These are phyloP conservation scores for Pascua sp. DNA, from an alignment of 1,284 basidiomycete species.

Conservation along the genomic window DNA sequence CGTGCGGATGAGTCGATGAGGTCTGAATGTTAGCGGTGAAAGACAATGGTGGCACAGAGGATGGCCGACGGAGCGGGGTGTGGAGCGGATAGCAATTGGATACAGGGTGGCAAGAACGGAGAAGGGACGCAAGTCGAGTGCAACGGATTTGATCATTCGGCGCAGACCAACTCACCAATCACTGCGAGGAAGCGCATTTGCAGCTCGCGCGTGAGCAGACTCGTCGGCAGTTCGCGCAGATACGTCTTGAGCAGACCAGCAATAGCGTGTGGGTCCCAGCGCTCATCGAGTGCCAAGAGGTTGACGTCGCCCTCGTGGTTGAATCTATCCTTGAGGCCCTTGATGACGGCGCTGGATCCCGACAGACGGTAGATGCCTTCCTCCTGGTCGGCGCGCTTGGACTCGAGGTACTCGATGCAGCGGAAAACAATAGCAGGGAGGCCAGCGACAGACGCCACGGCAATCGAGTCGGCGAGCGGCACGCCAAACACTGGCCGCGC, in stretches of 20 bases:
- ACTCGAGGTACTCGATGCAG: constrained; percentile 84
- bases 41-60: neutral
- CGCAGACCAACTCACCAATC: constrained; percentile 64
- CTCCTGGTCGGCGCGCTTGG: constrained; percentile 87
- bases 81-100: neutral
- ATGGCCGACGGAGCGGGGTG: neutral
- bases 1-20: constrained; percentile 82
- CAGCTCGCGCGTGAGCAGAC: constrained; percentile 84
- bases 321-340: constrained; percentile 87
- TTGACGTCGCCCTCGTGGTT: constrained; percentile 92
- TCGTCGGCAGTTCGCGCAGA: constrained; percentile 82
- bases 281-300: constrained; percentile 76
- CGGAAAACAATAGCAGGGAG: constrained; percentile 93
- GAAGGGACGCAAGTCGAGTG: neutral
- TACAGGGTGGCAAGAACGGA: neutral
- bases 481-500: constrained; percentile 85
- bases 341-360: constrained; percentile 90
- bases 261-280: constrained; percentile 92
- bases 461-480: constrained; percentile 78
- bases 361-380: constrained; percentile 96
- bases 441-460: constrained; percentile 80
- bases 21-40: constrained; percentile 54
- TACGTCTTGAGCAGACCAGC: constrained; percentile 87
- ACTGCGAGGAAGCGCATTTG: constrained; percentile 83
- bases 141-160: neutral